phyloP scores from a whole-genome alignment of 2,329 filamentous ascomycete genomes.

The Penicillium sp. region DNA sequence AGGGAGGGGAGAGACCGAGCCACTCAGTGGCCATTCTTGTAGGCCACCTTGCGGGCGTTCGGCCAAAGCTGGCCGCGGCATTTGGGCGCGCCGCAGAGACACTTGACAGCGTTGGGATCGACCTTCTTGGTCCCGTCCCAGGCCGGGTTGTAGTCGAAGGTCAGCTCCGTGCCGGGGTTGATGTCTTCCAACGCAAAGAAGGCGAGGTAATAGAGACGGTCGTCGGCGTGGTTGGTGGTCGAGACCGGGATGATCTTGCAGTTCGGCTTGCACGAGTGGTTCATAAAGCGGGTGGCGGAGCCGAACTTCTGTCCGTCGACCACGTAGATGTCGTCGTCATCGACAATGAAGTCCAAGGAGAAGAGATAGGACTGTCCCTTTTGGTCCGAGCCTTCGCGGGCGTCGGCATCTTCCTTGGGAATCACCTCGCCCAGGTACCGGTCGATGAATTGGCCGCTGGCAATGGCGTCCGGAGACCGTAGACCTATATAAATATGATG shows the following conservation, averaged over 20 bases:
- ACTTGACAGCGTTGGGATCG: conserved; percentile 42
- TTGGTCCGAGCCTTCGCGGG: conserved; percentile 35
- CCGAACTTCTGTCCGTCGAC: conserved; percentile 47
- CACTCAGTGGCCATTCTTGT: conserved; percentile 3
- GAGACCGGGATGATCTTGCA: conserved; percentile 46
- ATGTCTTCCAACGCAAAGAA: conserved; percentile 49
- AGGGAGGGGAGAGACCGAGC: not conserved
- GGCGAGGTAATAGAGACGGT: conserved; percentile 45
- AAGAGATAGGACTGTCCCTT: conserved; percentile 43
- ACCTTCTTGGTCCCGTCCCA: conserved; percentile 24
- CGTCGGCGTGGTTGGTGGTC: conserved; percentile 38
- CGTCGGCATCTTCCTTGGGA: conserved; percentile 35
- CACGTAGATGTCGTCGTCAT: conserved; percentile 33
- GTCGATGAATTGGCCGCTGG: conserved; percentile 47
- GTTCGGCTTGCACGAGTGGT: conserved; percentile 50
- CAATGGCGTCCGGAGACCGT: conserved; percentile 38
- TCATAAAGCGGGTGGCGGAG: conserved; percentile 46
- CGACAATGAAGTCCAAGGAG: conserved; percentile 40
- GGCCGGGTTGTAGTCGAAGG: conserved; percentile 48
- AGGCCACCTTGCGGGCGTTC: conserved; percentile 38
- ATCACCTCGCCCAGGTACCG: conserved; percentile 47
- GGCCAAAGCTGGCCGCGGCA: conserved; percentile 48
- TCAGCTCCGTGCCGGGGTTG: conserved; percentile 42
- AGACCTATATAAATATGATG: conserved; percentile 32
- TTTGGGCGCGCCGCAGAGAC: conserved; percentile 44